Percentiles rank a stretch among this genome's conserved stretches.
These are phyloP conservation scores for Solanum sejunctum DNA, from an alignment of 257 asterid species.

Conservation along the genomic window DNA sequence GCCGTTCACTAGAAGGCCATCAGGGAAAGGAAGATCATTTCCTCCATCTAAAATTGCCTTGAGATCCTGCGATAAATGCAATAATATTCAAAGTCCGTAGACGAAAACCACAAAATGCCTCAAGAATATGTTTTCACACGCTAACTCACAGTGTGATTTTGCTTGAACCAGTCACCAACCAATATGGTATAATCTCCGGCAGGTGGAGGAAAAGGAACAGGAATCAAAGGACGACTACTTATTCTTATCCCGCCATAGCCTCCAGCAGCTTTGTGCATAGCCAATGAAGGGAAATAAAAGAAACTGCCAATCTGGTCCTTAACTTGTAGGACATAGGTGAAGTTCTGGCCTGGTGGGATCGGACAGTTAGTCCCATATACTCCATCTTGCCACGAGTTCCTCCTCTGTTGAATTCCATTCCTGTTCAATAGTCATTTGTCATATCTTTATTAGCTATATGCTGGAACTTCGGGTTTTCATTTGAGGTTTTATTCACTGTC, in stretches of 20 bases:
- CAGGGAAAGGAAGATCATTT: conserved; percentile 32
- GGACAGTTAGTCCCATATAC: conserved; percentile 40
- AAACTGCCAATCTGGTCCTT: conserved; percentile 47
- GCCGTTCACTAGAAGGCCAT: conserved; percentile 38
- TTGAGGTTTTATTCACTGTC: neutral
- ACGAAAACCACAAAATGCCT: neutral
- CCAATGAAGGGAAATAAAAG: conserved; percentile 38
- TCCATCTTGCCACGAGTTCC: conserved; percentile 44
- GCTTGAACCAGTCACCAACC: conserved; percentile 39
- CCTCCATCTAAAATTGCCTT: conserved; percentile 30
- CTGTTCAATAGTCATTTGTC: neutral
- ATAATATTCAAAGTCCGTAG: neutral
- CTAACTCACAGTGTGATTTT: conserved; percentile 26
- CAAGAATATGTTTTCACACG: neutral
- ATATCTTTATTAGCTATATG: neutral
- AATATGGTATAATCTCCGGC: conserved; percentile 26
- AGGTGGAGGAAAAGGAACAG: conserved; percentile 37
- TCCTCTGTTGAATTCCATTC: conserved; percentile 35
- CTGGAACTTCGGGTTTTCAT: neutral
- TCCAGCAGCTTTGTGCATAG: conserved; percentile 43
- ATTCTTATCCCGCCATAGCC: conserved; percentile 33
- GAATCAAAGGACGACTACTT: conserved; percentile 27
- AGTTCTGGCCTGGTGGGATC: conserved; percentile 37
- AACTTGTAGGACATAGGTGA: conserved; percentile 27
- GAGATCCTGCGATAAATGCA: conserved; percentile 11